Evolutionary conservation across 805 yeast genomes (phyloP), one percentile per base, ranked within the genome.

Genomic region (Schizosaccharomyces cryophilus): DNA sequence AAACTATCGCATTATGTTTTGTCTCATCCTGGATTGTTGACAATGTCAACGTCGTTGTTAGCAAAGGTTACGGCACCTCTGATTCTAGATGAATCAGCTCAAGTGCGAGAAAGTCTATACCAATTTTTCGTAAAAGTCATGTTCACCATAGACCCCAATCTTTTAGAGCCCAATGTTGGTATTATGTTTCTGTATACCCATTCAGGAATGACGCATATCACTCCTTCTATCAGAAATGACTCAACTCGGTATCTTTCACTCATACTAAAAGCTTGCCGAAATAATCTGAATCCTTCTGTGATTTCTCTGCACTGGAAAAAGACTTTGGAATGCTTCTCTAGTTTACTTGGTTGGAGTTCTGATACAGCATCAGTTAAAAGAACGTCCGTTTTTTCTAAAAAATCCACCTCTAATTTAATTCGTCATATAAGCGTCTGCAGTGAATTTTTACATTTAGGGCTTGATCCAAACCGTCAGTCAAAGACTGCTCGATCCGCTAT

Each of bases 181-280:
- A 61, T 65, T 26, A 61, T 74, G 19, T 77, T 85, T n/a, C 75
- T 90, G 38, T 89, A 84, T 69, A 75, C 90, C 19, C 85, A 84
- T 66, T 83, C 90, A 61, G 94, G 95, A 2, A 90, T 93, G 96
- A 85, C 96, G 19, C 96, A 93, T 69, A 84, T 93, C 51, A 78
- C 78, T 38, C 82, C 87, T 0, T 81, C 80, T 3, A 81, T 93
- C 31, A 78, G 95, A 61, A 78, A 80, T 56, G 88, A 85, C 63
- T 80, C 95, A 1, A 79, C 90, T 0, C 79, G 77, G 62, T 85
- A 84, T 66, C 72, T 89, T 30, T 74, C 76, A 48, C 74, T 82
- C 2, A 68, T 88, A 61, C 69, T 87, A n/a, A 73, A 76, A 56
- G 72, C 24, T 51, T 51, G 56, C 31, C 19, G 19, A 7, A 29